A percentile compares a stretch with the other conserved stretches of the same genome.
These are phyloP conservation scores for Teunomyces kruisii DNA, from an alignment of 805 yeast species.

Conservation along the genomic window DNA sequence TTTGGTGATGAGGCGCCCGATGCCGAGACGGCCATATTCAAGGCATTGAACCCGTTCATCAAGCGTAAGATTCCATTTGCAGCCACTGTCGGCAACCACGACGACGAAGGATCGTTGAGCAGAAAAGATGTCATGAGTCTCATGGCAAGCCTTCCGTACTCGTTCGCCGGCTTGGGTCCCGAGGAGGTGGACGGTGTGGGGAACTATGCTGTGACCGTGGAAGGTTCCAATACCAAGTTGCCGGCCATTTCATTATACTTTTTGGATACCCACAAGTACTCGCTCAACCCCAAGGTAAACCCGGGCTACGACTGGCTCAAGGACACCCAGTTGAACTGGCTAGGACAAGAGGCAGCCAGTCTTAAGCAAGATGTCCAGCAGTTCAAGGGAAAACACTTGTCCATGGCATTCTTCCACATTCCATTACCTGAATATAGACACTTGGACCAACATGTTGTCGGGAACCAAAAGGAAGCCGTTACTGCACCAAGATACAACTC, in stretches of 20 bases:
- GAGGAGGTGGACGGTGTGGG: conserved; percentile 76
- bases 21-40: conserved; percentile 76
- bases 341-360: conserved; percentile 35
- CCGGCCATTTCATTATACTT: conserved; percentile 66
- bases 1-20: conserved; percentile 81
- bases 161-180: conserved; percentile 63
- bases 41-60: conserved; percentile 71
- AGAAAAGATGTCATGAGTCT: conserved; percentile 62
- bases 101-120: conserved; percentile 74
- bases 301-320: conserved; percentile 90
- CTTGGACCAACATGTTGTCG: conserved; percentile 49
- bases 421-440: conserved; percentile 85
- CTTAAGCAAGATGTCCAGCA: conserved; percentile 26
- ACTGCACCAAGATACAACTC: conserved; percentile 77
- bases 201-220: conserved; percentile 65
- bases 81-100: conserved; percentile 88
- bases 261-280: conserved; percentile 80
- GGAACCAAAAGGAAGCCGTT: conserved; percentile 66
- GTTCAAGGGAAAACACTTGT: conserved; percentile 47
- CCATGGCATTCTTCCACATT: conserved; percentile 93
- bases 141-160: conserved; percentile 62
- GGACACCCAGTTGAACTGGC: conserved; percentile 61
- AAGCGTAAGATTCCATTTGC: conserved; percentile 77
- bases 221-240: conserved; percentile 30
- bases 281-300: conserved; percentile 59